phyloP scores from a whole-genome alignment of 371 early-diverging fungal genomes.

The Mucor racemosus region DNA sequence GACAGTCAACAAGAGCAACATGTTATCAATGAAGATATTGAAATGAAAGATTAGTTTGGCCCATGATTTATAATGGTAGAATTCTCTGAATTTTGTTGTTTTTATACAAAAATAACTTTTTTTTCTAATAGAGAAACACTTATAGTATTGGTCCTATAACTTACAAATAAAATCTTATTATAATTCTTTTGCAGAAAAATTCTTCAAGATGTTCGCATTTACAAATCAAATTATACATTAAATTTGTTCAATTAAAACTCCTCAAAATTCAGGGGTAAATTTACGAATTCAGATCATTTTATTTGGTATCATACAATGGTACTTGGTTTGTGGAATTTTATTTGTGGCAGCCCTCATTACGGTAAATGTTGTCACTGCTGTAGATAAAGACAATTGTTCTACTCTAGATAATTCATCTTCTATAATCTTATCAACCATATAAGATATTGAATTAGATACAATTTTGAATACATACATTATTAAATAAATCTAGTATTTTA shows the following conservation, averaged over 20 bases:
- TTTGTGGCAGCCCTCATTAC: neutral
- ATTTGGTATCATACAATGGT: neutral
- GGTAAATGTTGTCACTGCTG: neutral
- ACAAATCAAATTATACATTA: too few relatives aligned
- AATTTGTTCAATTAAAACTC: neutral
- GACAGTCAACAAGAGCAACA: neutral
- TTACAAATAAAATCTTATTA: too few relatives aligned
- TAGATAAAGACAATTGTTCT: neutral
- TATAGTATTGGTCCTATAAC: too few relatives aligned
- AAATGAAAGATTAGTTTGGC: neutral
- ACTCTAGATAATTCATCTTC: too few relatives aligned
- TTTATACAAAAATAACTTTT: too few relatives aligned
- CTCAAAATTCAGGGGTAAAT: neutral
- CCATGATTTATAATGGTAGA: too few relatives aligned
- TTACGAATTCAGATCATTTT: neutral
- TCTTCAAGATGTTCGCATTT: neutral
- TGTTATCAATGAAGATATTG: neutral
- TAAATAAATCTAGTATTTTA: neutral
- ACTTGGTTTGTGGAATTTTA: neutral
- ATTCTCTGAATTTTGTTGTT: neutral
- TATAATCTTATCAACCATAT: neutral
- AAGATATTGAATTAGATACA: neutral
- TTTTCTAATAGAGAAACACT: too few relatives aligned
- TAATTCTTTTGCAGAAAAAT: too few relatives aligned
- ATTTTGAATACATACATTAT: neutral